These are phyloP conservation scores for Vanderwaltozyma yarrowii DNA, from an alignment of 805 yeast genomes.

Conservation along the genomic window DNA sequence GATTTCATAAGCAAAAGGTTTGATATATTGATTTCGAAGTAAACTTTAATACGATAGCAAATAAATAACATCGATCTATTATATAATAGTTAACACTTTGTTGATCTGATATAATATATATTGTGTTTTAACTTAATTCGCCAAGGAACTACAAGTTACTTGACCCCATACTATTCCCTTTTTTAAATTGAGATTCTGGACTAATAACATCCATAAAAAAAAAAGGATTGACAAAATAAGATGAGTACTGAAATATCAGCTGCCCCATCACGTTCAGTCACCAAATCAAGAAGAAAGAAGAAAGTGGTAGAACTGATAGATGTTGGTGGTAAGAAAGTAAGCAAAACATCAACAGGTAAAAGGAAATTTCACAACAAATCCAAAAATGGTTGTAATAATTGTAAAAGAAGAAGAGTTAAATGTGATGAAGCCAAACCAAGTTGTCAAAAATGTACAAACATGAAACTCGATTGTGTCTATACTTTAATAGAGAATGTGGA, in stretches of 20 bases:
- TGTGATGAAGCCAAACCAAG: constrained; percentile 82
- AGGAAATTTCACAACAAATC: constrained; percentile 85
- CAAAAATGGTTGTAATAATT: constrained; percentile 79
- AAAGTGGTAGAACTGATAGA: constrained; percentile 28
- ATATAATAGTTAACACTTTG: too few species aligned
- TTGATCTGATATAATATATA: too few species aligned
- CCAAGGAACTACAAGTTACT: too few species aligned
- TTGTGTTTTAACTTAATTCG: too few species aligned
- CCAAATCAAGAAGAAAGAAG: constrained; percentile 11
- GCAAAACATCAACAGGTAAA: constrained; percentile 49
- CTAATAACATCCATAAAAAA: too few species aligned
- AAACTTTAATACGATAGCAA: too few species aligned
- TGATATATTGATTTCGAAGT: too few species aligned
- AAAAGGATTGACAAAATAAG: too few species aligned
- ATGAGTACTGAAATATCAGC: not conserved
- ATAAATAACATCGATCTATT: too few species aligned
- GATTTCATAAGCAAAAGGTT: too few species aligned
- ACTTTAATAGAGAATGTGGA: constrained; percentile 6
- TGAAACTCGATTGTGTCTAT: constrained; percentile 72
- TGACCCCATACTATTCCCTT: too few species aligned
- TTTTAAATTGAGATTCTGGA: too few species aligned
- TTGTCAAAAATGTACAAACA: constrained; percentile 69
- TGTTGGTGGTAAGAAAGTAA: constrained; percentile 32
- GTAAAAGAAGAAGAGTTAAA: constrained; percentile 82
- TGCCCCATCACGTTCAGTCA: not conserved